Conservation (phyloP, 2,329 filamentous ascomycete genomes). For the Periconia digitata region DNA sequence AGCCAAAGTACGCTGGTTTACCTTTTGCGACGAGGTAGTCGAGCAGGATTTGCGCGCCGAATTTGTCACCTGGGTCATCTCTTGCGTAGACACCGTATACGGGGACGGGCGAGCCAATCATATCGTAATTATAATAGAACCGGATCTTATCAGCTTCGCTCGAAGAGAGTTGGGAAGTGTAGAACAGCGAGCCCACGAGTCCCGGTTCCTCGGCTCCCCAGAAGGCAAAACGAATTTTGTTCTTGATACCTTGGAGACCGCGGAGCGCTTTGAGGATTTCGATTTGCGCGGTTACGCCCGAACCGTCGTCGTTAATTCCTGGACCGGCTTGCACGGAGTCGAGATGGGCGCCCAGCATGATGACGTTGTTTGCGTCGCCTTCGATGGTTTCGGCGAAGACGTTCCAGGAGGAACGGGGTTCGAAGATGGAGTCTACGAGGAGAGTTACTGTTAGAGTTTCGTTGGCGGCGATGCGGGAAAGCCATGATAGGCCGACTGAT, state of each 20-base stretch:
- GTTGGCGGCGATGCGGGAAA: conserved; percentile 1
- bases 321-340: conserved; percentile 54
- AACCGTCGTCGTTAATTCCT: conserved; percentile 53
- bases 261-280: conserved; percentile 60
- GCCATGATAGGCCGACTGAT: conserved; percentile 1
- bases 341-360: conserved; percentile 16
- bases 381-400: conserved; percentile 63
- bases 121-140: conserved; percentile 71
- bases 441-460: conserved; percentile 4
- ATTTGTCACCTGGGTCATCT: conserved; percentile 37
- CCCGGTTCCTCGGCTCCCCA: conserved; percentile 70
- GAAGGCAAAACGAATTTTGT: conserved; percentile 69
- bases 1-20: conserved; percentile 6
- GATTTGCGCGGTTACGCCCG: conserved; percentile 54
- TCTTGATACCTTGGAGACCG: conserved; percentile 58
- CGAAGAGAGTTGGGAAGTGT: conserved; percentile 55
- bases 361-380: conserved; percentile 59
- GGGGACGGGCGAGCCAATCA: conserved; percentile 40
- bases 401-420: conserved; percentile 52
- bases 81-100: conserved; percentile 15
- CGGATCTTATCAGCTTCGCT: conserved; percentile 66
- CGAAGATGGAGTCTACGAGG: conserved; percentile 32
- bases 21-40: conserved; percentile 30
- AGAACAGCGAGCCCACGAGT: conserved; percentile 58
- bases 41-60: conserved; percentile 38